Conservation (phyloP, 2,329 filamentous ascomycete species). For the Cadophora sp. region DNA sequence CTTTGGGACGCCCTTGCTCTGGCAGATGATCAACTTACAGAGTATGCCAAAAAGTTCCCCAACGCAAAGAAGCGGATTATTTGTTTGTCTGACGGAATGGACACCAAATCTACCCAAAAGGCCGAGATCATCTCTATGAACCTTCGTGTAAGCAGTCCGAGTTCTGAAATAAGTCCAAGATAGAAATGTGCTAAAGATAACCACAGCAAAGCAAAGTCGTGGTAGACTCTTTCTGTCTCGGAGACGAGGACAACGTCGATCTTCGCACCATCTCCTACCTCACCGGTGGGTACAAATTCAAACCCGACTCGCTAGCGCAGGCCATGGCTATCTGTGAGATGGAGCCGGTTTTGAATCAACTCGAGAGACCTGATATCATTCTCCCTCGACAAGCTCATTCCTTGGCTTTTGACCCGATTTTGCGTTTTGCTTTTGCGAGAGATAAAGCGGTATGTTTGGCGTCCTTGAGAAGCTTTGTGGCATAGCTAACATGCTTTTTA, state of each 20-base stretch:
- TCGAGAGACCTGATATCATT: conserved; percentile 19
- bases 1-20: conserved; percentile 25
- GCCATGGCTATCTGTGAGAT: conserved; percentile 26
- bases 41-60: conserved; percentile 24
- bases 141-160: too few relatives aligned
- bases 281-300: conserved; percentile 24
- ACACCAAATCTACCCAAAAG: conserved; percentile 14
- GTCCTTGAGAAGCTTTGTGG: too few relatives aligned
- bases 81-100: too few relatives aligned
- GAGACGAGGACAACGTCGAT: conserved; percentile 14
- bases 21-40: conserved; percentile 20
- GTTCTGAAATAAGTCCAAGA: too few relatives aligned
- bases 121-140: too few relatives aligned
- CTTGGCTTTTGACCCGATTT: conserved; percentile 6
- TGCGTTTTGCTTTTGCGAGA: conserved; percentile 15
- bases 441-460: conserved; percentile 7
- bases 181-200: background rate
- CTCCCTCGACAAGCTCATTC: conserved; percentile 7
- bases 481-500: too few relatives aligned
- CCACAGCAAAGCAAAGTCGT: conserved; percentile 15
- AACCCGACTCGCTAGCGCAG: conserved; percentile 18
- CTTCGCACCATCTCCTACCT: conserved; percentile 25
- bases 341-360: conserved; percentile 24
- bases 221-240: conserved; percentile 22
- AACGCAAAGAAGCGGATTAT: conserved; percentile 20